Base-by-base conservation (phyloP, 2,329 filamentous ascomycete species). In the Exophiala sp. region DNA sequence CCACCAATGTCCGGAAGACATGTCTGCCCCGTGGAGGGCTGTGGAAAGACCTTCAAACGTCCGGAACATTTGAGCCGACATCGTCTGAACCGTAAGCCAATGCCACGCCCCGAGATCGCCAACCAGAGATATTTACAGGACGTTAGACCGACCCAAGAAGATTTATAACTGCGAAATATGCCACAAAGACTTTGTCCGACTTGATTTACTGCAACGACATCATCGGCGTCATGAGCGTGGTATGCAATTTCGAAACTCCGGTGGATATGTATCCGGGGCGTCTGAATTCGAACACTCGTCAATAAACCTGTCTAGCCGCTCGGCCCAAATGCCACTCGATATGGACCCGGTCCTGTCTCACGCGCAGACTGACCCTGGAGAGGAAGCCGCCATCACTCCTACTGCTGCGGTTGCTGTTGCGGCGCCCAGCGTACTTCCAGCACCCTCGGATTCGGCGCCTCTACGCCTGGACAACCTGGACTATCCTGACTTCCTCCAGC, bases 241-340 rank as follows among this genome's bases (percentile, higher is more conserved):
- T 18, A 63, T 63, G 62, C 60, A 51, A 48, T 60, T 55, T 49
- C 58, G 60, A 24, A 63, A 62, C 19, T 61, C 56, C 18, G 61
- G 60, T 11, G 61, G 60, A 11, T 44, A 37, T 34, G 38, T 43
- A 16, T 43, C 42, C 41, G 35, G 37, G 14, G n/a, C 48, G 19
- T 43, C 40, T 6, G 30, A 21, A 34, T 29, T 30, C n/a, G 40
- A 18, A 32, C 16, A 14, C 21, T 29, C 24, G 10, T 18, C 27
- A 9, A 27, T 18, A 21, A n/a, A 39, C 14, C 9, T 23, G 4
- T 23, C 43, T 13, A 23, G 11, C 16, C 13, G 14, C 2, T 18
- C 18, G 29, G 23, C 40, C 21, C 32, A 40, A 19, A 30, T 40
- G 18, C 6, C 13, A 7, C 16, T 45, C 19, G 16, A 23, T 11